Evolutionary conservation across 345 rosid genomes (phyloP).

Genomic region (Limnanthes douglasii): DNA sequence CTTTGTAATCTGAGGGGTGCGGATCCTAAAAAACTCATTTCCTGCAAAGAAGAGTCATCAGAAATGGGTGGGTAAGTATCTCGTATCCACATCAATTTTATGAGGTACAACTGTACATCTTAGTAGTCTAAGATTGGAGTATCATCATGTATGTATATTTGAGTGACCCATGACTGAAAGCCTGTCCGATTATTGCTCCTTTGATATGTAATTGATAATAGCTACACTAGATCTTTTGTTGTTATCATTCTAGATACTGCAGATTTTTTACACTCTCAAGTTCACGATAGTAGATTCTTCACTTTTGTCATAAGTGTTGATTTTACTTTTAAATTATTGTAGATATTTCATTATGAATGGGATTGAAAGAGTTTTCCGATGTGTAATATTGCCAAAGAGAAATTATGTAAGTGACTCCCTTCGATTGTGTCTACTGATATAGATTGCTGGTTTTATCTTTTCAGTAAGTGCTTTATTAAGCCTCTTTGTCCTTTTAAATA

Average conservation of each 20-base stretch:
- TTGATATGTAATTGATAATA: constrained; percentile 1
- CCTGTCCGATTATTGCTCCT: too few species aligned
- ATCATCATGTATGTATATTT: too few species aligned
- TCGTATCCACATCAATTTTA: too few species aligned
- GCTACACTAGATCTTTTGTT: constrained; percentile 4
- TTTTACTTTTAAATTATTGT: constrained; percentile 10
- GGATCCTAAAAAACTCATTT: constrained; percentile 34
- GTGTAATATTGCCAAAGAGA: constrained; percentile 68
- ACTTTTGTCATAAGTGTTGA: constrained; percentile 2
- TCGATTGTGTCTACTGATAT: not conserved
- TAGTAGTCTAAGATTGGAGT: too few species aligned
- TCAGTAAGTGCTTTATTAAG: constrained; percentile 1
- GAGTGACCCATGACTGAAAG: too few species aligned
- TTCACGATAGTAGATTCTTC: not conserved
- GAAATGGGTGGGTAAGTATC: constrained; percentile 95
- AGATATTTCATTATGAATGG: constrained; percentile 90
- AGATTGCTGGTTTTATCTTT: not conserved
- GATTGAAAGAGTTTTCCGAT: constrained; percentile 84
- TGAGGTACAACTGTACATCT: too few species aligned
- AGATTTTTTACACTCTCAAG: not conserved
- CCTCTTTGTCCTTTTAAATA: constrained; percentile 3
- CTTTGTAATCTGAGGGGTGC: constrained; percentile 56
- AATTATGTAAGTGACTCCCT: constrained; percentile 61
- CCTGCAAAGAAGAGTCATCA: constrained; percentile 60
- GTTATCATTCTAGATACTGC: constrained; percentile 1